phyloP scores from a whole-genome alignment of 192 early-diverging fungal species.

The Borealophlyctis nickersoniae region DNA sequence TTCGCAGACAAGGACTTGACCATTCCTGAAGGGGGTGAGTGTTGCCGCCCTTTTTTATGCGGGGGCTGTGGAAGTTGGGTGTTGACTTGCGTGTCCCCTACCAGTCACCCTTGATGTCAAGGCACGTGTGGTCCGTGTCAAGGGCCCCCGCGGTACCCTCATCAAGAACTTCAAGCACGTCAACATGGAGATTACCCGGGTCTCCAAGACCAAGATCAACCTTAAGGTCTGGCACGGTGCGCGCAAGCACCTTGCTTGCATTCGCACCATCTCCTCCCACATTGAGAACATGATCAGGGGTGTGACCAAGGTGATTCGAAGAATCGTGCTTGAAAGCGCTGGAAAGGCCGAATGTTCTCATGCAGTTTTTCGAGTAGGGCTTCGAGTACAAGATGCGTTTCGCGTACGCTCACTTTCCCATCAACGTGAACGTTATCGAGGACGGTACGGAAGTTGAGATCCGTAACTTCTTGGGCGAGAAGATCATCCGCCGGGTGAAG shows the following conservation, averaged over 20 bases:
- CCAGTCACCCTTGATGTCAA: constrained; percentile 77
- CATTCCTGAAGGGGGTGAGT: constrained; percentile 79
- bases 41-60: constrained; percentile 1
- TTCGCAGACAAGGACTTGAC: constrained; percentile 81
- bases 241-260: constrained; percentile 97
- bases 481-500: constrained; percentile 78
- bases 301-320: constrained; percentile 77
- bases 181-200: constrained; percentile 83
- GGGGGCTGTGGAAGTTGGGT: neutral
- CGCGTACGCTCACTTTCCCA: constrained; percentile 99
- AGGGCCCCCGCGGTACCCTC: constrained; percentile 87
- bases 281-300: constrained; percentile 97
- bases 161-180: constrained; percentile 90
- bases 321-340: neutral
- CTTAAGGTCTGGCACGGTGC: constrained; percentile 92
- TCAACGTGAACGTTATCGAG: constrained; percentile 86
- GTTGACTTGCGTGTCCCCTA: neutral
- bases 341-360: neutral
- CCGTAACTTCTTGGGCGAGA: constrained; percentile 99
- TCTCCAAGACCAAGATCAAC: constrained; percentile 66
- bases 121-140: constrained; percentile 82
- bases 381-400: constrained; percentile 99
- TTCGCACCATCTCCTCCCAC: constrained; percentile 93
- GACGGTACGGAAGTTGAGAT: constrained; percentile 81
- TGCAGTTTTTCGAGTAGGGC: constrained; percentile 47